Percentiles rank a stretch among this genome's conserved stretches.
Conservation (phyloP, 2,329 filamentous ascomycete species). For the Penicillium sp. region DNA sequence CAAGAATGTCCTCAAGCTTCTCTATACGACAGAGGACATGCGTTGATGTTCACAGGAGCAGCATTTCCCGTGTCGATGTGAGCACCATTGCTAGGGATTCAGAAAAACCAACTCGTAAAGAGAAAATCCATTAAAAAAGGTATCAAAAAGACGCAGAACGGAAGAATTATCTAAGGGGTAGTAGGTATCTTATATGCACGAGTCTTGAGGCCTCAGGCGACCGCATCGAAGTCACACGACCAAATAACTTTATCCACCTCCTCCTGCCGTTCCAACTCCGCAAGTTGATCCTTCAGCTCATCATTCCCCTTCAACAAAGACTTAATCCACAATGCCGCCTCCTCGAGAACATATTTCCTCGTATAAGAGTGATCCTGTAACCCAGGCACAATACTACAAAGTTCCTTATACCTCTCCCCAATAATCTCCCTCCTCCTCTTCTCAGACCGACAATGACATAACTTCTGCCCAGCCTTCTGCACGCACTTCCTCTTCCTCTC, state of each 20-base stretch:
- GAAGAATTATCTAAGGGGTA: too few relatives aligned
- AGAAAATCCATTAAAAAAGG: too few relatives aligned
- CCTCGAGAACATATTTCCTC: conserved; percentile 19
- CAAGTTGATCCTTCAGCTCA: conserved; percentile 8
- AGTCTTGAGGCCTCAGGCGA: too few relatives aligned
- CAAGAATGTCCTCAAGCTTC: too few relatives aligned
- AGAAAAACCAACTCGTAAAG: too few relatives aligned
- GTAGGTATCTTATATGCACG: too few relatives aligned
- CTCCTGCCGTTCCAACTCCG: conserved; percentile 5
- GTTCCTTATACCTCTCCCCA: conserved; percentile 14
- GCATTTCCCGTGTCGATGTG: too few relatives aligned
- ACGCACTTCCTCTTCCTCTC: conserved; percentile 21
- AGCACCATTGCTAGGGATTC: too few relatives aligned
- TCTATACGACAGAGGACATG: too few relatives aligned
- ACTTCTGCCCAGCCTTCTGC: conserved; percentile 18
- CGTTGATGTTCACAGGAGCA: too few relatives aligned
- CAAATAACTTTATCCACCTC: neutral
- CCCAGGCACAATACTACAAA: conserved; percentile 17
- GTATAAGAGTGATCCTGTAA: conserved; percentile 18
- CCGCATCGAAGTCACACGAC: too few relatives aligned
- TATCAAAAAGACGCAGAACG: too few relatives aligned
- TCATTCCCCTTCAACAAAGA: conserved; percentile 14
- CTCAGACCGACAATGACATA: conserved; percentile 24
- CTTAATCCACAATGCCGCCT: conserved; percentile 14
- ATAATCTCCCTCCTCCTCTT: conserved; percentile 22